Base-by-base conservation (phyloP, 192 early-diverging fungal species). In the Backusella sp. region DNA sequence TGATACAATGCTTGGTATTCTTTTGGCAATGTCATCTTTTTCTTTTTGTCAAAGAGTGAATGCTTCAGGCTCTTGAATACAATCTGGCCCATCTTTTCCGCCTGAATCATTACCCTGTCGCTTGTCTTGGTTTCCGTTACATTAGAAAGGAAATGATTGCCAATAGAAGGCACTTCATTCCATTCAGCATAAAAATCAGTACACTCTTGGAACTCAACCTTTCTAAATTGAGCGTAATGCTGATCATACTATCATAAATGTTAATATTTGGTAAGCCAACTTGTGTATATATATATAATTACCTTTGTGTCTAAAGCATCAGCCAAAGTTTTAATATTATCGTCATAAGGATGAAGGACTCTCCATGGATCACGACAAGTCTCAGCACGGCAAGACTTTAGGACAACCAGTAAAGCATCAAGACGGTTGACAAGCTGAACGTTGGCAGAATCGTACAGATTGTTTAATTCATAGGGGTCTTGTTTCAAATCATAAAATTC, bases 291-390 rank as follows among this genome's bases (percentile, higher is more conserved):
- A 19, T 49, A 34, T 17, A 8, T 32, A 21, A 32, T 32, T 76
- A 68, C 62, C 77, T 53, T 62, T 72, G 14, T 6, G 59, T 75
- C 8, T 35, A 73, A 12, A 28, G 74, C 73, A 53, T 75, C 32
- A 30, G 62, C 39, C 9, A 76, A 52, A 72, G 74, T 62, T 73
- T 69, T 72, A 3, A 78, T 66, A 56, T 23, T 15, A 19, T 39
- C 17, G 42, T 78, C 81, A 46, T 73, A 46, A 19, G 84, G 75
- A 75, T 88, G 88, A 17, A 91, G 73, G 0, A 81, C 81, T 0
- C 68, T 68, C 90, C 90, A 91, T 23, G 90, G 90, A 28, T 88
- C 78, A 67, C 86, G 84, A 73, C 90, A 91, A 7, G 77, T 82
- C 0, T 80, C 82, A 0, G 83, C 86, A n/a, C 84, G 84, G 77